Percentiles rank a stretch among this genome's conserved stretches.
These are phyloP conservation scores for Phytophthora pseudosyringae DNA, from an alignment of 352 stramenopile genomes.

Conservation along the genomic window DNA sequence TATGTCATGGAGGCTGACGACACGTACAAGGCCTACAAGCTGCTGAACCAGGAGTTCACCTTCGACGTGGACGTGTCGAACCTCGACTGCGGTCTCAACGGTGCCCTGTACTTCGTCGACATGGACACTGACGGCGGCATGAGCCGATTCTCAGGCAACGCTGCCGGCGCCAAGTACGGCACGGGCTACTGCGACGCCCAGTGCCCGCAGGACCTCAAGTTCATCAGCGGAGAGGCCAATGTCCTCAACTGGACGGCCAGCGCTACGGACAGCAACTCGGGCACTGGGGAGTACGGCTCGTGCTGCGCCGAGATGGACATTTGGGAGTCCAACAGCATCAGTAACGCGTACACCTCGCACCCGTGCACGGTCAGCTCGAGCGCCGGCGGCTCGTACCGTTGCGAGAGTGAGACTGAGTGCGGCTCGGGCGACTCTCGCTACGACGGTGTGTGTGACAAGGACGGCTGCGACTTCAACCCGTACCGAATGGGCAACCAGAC, in stretches of 20 bases:
- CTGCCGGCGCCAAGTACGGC: constrained; percentile 27
- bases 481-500: constrained; percentile 38
- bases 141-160: constrained; percentile 20
- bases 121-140: constrained; percentile 62
- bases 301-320: constrained; percentile 73
- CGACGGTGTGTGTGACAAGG: constrained; percentile 34
- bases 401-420: too few species aligned
- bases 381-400: too few species aligned
- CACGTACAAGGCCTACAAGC: constrained; percentile 55
- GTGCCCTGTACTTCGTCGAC: constrained; percentile 69
- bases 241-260: constrained; percentile 47
- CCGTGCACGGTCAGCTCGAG: too few species aligned
- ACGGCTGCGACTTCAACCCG: constrained; percentile 37
- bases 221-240: constrained; percentile 71
- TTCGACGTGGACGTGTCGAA: constrained; percentile 67
- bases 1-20: constrained; percentile 48
- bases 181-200: constrained; percentile 59
- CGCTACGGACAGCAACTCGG: constrained; percentile 42
- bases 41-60: constrained; percentile 69
- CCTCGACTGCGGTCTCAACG: constrained; percentile 60
- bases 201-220: constrained; percentile 65
- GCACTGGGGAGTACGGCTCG: constrained; percentile 47
- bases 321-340: constrained; percentile 61
- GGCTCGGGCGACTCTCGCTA: too few species aligned
- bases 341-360: constrained; percentile 50